phyloP scores from a whole-genome alignment of 441 rosid species.

The Theobroma grandiflorum region DNA sequence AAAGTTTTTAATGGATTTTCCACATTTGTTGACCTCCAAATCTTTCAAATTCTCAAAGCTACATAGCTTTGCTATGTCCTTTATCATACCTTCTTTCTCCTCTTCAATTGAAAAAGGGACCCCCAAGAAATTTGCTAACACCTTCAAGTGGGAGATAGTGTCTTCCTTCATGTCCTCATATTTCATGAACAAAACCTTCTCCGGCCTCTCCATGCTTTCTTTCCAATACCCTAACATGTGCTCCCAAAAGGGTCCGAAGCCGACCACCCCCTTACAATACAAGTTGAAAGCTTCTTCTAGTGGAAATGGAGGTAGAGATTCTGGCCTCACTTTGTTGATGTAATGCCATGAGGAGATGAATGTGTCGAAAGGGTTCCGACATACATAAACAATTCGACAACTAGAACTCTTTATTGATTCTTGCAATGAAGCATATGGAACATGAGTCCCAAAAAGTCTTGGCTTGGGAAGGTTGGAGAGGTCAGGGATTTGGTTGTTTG shows the following conservation, averaged over 20 bases:
- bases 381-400: slow-evolving; percentile 62
- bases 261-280: slow-evolving; percentile 62
- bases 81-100: slow-evolving; percentile 53
- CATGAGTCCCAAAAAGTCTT: slow-evolving; percentile 68
- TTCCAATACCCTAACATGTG: slow-evolving; percentile 84
- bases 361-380: slow-evolving; percentile 81
- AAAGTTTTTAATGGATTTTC: slow-evolving; percentile 57
- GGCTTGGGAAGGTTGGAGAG: slow-evolving; percentile 55
- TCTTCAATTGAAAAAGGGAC: slow-evolving; percentile 61
- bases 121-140: slow-evolving; percentile 64
- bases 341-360: slow-evolving; percentile 72
- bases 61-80: slow-evolving; percentile 60
- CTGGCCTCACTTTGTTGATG: slow-evolving; percentile 48
- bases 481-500: slow-evolving; percentile 55
- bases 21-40: slow-evolving; percentile 69
- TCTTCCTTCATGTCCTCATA: slow-evolving; percentile 80
- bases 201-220: slow-evolving; percentile 60
- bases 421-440: slow-evolving; percentile 55
- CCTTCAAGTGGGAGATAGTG: slow-evolving; percentile 46
- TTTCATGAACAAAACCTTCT: slow-evolving; percentile 60
- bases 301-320: slow-evolving; percentile 36
- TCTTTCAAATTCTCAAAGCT: slow-evolving; percentile 74
- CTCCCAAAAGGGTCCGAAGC: slow-evolving; percentile 81
- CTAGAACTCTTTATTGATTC: slow-evolving; percentile 43
- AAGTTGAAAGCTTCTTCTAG: slow-evolving; percentile 66